A percentile compares a stretch with the other conserved stretches of the same genome.
These are phyloP conservation scores for Wickerhamiella shivajii DNA, from an alignment of 805 yeast genomes.

Conservation along the genomic window DNA sequence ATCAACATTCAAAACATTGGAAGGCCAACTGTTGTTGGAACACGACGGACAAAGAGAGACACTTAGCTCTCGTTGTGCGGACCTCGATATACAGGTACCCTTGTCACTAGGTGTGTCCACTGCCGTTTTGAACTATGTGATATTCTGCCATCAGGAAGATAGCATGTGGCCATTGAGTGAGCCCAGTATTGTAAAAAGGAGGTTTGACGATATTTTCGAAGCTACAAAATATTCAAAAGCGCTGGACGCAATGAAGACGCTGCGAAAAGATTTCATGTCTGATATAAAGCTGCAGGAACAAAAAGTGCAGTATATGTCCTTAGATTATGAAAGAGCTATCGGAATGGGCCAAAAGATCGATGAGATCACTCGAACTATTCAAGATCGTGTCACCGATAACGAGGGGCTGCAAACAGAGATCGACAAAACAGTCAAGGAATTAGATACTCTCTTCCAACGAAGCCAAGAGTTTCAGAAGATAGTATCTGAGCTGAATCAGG, in stretches of 20 bases:
- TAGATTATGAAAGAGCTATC: slow-evolving; percentile 60
- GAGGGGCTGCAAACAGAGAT: slow-evolving; percentile 36
- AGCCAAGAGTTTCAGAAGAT: slow-evolving; percentile 72
- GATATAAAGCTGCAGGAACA: slow-evolving; percentile 68
- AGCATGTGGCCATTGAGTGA: slow-evolving; percentile 87
- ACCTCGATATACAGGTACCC: slow-evolving; percentile 72
- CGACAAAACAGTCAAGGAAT: slow-evolving; percentile 37
- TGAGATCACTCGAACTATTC: slow-evolving; percentile 32
- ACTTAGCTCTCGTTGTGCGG: slow-evolving; percentile 58
- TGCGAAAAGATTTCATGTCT: slow-evolving; percentile 60
- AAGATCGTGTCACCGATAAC: slow-evolving; percentile 34
- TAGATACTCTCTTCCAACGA: slow-evolving; percentile 51
- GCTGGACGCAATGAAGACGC: slow-evolving; percentile 56
- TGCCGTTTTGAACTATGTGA: slow-evolving; percentile 79
- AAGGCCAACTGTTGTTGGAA: slow-evolving; percentile 66
- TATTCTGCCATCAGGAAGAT: slow-evolving; percentile 96
- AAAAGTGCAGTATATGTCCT: slow-evolving; percentile 59
- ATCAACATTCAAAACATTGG: slow-evolving; percentile 75
- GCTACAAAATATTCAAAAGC: slow-evolving; percentile 89
- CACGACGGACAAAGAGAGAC: slow-evolving; percentile 51
- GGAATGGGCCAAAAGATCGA: slow-evolving; percentile 36
- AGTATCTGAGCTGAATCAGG: slow-evolving; percentile 45
- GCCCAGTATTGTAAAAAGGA: slow-evolving; percentile 73
- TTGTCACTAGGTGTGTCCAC: slow-evolving; percentile 72
- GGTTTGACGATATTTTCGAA: slow-evolving; percentile 93